Base-by-base conservation (phyloP, 306 rosid species). In the Vigna unguiculata region DNA sequence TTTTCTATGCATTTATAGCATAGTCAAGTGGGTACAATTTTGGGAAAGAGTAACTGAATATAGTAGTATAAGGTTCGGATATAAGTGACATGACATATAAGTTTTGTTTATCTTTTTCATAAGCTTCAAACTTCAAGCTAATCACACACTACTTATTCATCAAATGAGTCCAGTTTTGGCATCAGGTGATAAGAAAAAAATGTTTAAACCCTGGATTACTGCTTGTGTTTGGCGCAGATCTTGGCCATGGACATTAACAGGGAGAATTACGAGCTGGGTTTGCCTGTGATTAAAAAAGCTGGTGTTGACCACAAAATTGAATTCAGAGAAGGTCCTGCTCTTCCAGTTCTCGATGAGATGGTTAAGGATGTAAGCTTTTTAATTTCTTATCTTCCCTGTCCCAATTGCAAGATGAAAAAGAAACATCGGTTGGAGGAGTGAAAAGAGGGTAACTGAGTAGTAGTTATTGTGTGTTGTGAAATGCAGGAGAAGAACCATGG, bases 251-350 rank as follows among this genome's bases (percentile, higher is more conserved):
- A 93, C 78, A 78, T 93, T 22, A 91, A 91, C 87, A 90, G 80
- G 81, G 98, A 93, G 66, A 93, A 91, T 82, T 93, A 88, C 41
- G 98, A 93, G 48, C 30, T 93, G 68, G 98, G 98, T 73, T 87
- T 90, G 2, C 98, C 97, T 0, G 82, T 88, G 5, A 93, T 93
- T 12, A 69, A 89, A 64, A 93, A 90, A 59, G 98, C 97, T 9
- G 97, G 97, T 3, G 90, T 91, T 59, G 93, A 86, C 57, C 97
- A 93, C 86, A 93, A 93, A 87, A 93, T 93, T 57, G 93, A 90
- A 7, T 93, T 93, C 88, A 91, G 85, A 72, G 98, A 93, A 82
- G 98, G 98, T 61, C 97, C 98, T 53, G 98, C 98, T 64, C 97
- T 93, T 52, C 98, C 97, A 0, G 86, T 83, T 57, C 97, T 93